Evolutionary conservation across 202 grass and related monocot genomes (phyloP), one percentile per base, ranked within the genome.

Genomic region (Alloteropsis angusta): DNA sequence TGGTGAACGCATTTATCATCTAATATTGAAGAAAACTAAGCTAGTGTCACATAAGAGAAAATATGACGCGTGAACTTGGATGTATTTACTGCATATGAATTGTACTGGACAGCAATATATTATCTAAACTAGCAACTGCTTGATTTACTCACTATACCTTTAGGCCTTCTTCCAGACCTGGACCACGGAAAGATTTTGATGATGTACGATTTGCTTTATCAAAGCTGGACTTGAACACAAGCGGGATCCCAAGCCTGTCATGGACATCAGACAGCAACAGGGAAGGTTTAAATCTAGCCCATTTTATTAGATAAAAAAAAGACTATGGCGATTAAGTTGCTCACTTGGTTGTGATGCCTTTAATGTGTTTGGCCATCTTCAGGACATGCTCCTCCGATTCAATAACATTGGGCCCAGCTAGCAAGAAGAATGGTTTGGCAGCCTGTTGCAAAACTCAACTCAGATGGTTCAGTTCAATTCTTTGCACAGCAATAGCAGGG

Each of bases 141-240:
- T 37, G 15, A 9, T 70, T 77, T 26, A 74, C 15, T 46, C 52
- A 37, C 0, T 21, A 37, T 30, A 83, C 94, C 91, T 94, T 97
- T 15, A 97, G 81, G 36, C 94, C 94, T 88, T 97, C 87, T 85
- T 97, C 94, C 74, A 97, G 60, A 14, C 91, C 91, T 48, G 94
- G 94, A 15, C 94, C 91, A 79, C 94, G 94, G 61, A 94, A 97
- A 26, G 95, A 97, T 63, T 93, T 94, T 16, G 85, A 93, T 16
- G 91, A 97, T 67, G 94, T 97, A 47, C 91, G 91, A 41, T 97
- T 97, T 56, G 94, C 94, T 85, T 97, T 97, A 57, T 97, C 94
- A 77, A 97, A 97, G 77, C 94, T 97, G 28, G 85, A 93, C 78
- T 97, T 97, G 80, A 97, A 97, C 64, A 97, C 91, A 50, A 92